Conservation (phyloP, 2,329 filamentous ascomycete species). For the Mollisia scopiformis region DNA sequence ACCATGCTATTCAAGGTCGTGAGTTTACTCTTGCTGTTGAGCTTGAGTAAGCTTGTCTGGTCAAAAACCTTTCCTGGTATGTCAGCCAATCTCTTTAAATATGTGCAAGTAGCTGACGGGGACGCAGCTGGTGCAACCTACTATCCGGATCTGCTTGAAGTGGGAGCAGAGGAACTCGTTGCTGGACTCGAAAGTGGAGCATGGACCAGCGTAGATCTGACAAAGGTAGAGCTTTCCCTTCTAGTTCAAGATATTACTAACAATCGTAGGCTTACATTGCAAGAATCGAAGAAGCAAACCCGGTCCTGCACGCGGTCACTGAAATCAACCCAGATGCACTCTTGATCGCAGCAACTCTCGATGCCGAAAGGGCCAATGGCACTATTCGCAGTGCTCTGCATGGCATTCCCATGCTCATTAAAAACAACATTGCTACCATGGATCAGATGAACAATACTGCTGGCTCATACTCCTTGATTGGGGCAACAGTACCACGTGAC, state of each 20-base stretch:
- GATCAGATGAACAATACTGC: conserved; percentile 56
- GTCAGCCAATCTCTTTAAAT: neutral
- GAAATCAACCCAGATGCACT: conserved; percentile 39
- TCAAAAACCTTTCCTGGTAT: neutral
- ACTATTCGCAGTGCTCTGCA: conserved; percentile 46
- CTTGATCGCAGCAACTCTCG: conserved; percentile 32
- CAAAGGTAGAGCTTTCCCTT: conserved; percentile 44
- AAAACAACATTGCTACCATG: conserved; percentile 62
- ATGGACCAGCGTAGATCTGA: conserved; percentile 62
- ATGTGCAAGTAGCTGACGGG: neutral
- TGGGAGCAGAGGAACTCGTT: conserved; percentile 52
- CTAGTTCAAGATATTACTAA: neutral
- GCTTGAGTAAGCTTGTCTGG: conserved; percentile 3
- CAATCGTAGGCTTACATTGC: conserved; percentile 27
- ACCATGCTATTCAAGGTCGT: conserved; percentile 7
- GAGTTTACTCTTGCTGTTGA: neutral
- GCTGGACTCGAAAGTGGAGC: conserved; percentile 49
- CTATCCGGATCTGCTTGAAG: conserved; percentile 49
- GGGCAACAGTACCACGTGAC: conserved; percentile 28
- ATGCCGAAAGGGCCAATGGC: conserved; percentile 32
- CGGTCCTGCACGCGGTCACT: conserved; percentile 29
- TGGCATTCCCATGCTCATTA: conserved; percentile 62
- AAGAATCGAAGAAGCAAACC: conserved; percentile 30
- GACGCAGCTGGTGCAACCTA: neutral
- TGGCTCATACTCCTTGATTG: conserved; percentile 29